Conservation (phyloP, 768 basidiomycete genomes). For the Mycena alexandri region DNA sequence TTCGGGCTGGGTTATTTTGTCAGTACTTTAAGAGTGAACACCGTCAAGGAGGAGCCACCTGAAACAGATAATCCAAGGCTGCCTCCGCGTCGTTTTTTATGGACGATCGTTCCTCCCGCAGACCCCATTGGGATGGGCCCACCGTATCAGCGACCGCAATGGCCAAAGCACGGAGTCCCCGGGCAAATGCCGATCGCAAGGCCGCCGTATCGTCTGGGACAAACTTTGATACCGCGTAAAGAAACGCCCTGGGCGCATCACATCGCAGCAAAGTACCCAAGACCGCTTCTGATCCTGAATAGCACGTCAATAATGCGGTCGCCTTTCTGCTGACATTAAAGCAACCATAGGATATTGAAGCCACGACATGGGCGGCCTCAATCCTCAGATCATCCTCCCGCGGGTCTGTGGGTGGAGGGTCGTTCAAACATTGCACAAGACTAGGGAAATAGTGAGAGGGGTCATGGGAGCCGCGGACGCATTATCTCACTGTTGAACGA, state of each 20-base stretch:
- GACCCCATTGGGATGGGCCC: constrained; percentile 78
- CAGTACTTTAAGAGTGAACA: too few relatives aligned
- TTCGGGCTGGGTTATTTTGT: constrained; percentile 55
- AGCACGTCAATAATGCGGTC: background rate
- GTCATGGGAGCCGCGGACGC: background rate
- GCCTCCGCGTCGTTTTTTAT: constrained; percentile 65
- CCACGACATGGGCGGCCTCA: constrained; percentile 81
- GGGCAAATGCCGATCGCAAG: constrained; percentile 69
- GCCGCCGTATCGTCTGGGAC: constrained; percentile 50
- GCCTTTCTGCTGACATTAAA: background rate
- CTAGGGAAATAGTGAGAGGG: constrained; percentile 48
- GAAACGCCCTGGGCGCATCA: constrained; percentile 69
- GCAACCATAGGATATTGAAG: constrained; percentile 78
- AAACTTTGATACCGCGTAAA: constrained; percentile 71
- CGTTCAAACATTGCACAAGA: constrained; percentile 71
- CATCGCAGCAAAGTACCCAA: constrained; percentile 67
- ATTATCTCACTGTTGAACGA: constrained; percentile 66
- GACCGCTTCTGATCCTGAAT: constrained; percentile 70
- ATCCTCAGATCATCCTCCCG: constrained; percentile 67
- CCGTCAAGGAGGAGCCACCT: constrained; percentile 51
- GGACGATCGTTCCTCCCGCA: constrained; percentile 58
- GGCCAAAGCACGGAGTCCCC: constrained; percentile 72
- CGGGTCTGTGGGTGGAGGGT: constrained; percentile 49
- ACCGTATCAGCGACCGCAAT: constrained; percentile 74
- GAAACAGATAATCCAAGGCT: constrained; percentile 71